Evolutionary conservation across 2,329 filamentous ascomycete species (phyloP).

Genomic region (Monilinia fructicola): DNA sequence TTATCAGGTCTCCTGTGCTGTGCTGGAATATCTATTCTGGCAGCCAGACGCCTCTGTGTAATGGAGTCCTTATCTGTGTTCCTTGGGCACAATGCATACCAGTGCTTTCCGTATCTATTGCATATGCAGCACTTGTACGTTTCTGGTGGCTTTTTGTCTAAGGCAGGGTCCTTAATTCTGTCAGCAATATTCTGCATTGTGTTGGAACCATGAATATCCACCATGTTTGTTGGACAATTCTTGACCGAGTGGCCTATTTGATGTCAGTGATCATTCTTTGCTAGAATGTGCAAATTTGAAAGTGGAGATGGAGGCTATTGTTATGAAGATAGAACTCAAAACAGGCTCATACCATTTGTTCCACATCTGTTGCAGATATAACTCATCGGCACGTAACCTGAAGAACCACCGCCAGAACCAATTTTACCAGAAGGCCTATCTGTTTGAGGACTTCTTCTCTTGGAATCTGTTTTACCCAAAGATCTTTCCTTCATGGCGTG

Average conservation of each 20-base stretch:
- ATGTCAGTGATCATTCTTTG: constrained; percentile 14
- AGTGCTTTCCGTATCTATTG: constrained; percentile 41
- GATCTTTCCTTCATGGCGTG: background rate
- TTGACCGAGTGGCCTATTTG: constrained; percentile 44
- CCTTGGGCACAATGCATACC: constrained; percentile 42
- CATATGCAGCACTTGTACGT: constrained; percentile 44
- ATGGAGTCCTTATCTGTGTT: constrained; percentile 42
- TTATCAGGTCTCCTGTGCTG: background rate
- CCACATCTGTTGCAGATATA: constrained; percentile 38
- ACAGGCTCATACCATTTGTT: constrained; percentile 29
- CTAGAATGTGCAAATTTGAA: background rate
- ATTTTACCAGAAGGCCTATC: background rate
- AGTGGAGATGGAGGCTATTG: background rate
- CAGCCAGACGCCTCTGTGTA: constrained; percentile 38
- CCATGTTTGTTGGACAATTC: constrained; percentile 46
- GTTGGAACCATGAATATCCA: background rate
- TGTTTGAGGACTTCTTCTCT: background rate
- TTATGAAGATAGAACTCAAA: background rate
- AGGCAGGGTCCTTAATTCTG: constrained; percentile 39
- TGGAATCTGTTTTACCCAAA: background rate
- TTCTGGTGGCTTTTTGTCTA: constrained; percentile 39
- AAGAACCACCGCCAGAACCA: background rate
- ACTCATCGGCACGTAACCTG: constrained; percentile 19
- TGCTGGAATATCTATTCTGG: constrained; percentile 22
- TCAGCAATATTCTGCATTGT: constrained; percentile 5